Base-by-base conservation (phyloP, 139 green algal species). In the Trebouxia sp. region DNA sequence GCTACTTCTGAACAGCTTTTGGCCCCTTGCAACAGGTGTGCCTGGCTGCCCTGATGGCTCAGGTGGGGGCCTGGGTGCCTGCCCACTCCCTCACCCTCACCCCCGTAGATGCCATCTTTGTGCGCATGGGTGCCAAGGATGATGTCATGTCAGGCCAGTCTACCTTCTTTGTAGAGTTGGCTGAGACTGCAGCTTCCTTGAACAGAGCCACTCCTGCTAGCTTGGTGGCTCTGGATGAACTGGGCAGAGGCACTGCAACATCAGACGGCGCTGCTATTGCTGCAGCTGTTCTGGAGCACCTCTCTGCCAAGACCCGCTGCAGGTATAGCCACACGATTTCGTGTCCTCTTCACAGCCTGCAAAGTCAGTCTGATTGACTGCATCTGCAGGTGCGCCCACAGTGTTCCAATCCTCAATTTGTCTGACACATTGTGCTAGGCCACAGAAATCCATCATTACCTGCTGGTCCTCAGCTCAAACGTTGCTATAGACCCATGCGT, bases 81-180 rank as follows among this genome's bases (percentile, higher is more conserved):
- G 96, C 96, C 0, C 83, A 92, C 47, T 87, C 79, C 15, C 85
- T 98, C 53, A 65, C 78, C 58, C 78, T 97, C 37, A 92, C 91
- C 20, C 92, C 95, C 15, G 88, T 91, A 9, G 97, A 99, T 84
- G 90, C 92, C 10, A 84, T 97, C 35, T 98, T 97, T 85, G 95
- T 98, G 83, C 92, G 96, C 82, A 98, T 98, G 95, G 96, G 96
- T 22, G 95, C 94, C 37, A 84, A 85, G 11, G 97, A 99, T 85
- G 81, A 90, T 81, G 96, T 99, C 89, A 90, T 99, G 89, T 85
- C 90, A 0, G 95, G 94, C 17, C 94, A 98, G 53, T 95, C 88
- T 58, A 99, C 97, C 8, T 99, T 98, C 80, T 92, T 96, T 50
- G 92, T 99, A n/a, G 97, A 99, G 92, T 90, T 99, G 53, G 85